Evolutionary conservation across 176 grass and related monocot species (phyloP).

Genomic region (Raddia distichophylla): DNA sequence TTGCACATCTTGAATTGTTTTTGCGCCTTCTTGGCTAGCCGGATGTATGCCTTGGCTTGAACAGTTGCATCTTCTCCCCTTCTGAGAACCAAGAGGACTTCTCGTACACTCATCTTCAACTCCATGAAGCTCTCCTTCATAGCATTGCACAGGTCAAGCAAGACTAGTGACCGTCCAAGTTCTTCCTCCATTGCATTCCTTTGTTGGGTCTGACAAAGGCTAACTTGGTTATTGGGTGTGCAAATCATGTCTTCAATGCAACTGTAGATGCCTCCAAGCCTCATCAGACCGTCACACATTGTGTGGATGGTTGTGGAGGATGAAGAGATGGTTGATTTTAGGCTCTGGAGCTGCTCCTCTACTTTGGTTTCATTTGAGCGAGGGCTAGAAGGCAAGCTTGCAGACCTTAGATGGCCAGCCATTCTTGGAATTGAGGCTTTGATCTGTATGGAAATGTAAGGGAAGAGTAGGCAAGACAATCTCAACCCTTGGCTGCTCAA

Average conservation of each 20-base stretch:
- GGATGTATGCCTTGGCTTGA: conserved; percentile 33
- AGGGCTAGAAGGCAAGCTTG: conserved; percentile 52
- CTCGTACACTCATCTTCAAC: conserved; percentile 42
- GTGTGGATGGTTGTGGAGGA: conserved; percentile 19
- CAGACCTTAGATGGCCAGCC: conserved; percentile 53
- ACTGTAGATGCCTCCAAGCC: conserved; percentile 37
- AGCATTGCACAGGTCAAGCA: conserved; percentile 50
- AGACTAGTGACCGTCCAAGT: conserved; percentile 44
- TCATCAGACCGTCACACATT: conserved; percentile 37
- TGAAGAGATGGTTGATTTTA: conserved; percentile 34
- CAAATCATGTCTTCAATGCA: conserved; percentile 36
- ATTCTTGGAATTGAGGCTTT: conserved; percentile 38
- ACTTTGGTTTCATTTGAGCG: conserved; percentile 29
- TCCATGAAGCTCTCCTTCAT: conserved; percentile 45
- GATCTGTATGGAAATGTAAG: conserved; percentile 10
- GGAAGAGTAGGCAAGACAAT: conserved; percentile 16
- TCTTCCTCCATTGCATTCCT: conserved; percentile 51
- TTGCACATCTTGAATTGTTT: conserved; percentile 47
- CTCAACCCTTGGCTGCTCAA: conserved; percentile 13
- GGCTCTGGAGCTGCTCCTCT: conserved; percentile 38
- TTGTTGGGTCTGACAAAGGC: conserved; percentile 39
- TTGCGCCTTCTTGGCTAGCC: conserved; percentile 34
- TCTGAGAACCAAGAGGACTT: conserved; percentile 24
- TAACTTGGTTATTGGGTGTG: conserved; percentile 48
- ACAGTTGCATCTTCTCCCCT: conserved; percentile 39